phyloP scores from a whole-genome alignment of 129 eudicot species.

The Solidago caesia region DNA sequence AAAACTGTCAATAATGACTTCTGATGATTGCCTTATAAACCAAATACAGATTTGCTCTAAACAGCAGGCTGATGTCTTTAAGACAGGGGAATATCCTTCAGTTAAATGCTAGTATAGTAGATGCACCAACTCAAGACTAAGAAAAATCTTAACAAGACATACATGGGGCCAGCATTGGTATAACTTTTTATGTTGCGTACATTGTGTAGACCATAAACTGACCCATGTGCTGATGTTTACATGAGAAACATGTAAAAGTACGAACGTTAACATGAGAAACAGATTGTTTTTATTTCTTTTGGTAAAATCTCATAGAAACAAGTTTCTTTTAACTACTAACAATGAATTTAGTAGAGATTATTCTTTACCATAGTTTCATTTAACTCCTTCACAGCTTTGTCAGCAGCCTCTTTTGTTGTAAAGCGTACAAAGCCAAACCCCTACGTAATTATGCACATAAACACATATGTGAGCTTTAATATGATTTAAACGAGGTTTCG shows the following conservation, averaged over 20 bases:
- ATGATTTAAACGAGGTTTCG: too few species aligned
- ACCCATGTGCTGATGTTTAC: background rate
- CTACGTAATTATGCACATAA: slow-evolving; percentile 37
- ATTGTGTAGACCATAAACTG: background rate
- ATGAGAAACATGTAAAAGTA: background rate
- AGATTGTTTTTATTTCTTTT: background rate
- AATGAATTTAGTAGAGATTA: slow-evolving; percentile 2
- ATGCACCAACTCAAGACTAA: background rate
- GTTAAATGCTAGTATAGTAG: background rate
- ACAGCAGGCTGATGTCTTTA: background rate
- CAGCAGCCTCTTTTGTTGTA: slow-evolving; percentile 77
- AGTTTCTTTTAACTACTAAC: slow-evolving; percentile 20
- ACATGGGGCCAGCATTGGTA: background rate
- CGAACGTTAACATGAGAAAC: slow-evolving; percentile 5
- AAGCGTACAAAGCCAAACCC: slow-evolving; percentile 88
- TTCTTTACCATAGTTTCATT: slow-evolving; percentile 56
- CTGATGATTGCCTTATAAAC: background rate
- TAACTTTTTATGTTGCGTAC: background rate
- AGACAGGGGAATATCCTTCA: background rate
- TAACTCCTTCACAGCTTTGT: slow-evolving; percentile 71
- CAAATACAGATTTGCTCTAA: background rate
- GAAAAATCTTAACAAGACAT: background rate
- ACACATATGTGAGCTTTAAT: slow-evolving; percentile 16
- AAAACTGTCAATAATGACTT: background rate
- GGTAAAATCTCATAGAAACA: background rate